phyloP scores from a whole-genome alignment of 306 rosid genomes.

The Castanospermum australe region DNA sequence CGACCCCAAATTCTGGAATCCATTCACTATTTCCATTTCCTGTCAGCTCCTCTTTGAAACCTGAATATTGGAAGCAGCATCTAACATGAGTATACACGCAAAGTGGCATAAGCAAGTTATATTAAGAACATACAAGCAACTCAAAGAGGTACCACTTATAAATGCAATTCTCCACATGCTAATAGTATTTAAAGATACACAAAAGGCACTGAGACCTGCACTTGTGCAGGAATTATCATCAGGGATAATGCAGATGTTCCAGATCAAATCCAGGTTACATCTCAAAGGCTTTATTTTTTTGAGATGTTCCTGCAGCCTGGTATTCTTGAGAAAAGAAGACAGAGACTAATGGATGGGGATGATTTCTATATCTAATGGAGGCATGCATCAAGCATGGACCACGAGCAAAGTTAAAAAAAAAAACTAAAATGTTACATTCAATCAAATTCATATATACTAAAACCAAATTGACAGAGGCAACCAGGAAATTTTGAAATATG shows the following conservation, averaged over 20 bases:
- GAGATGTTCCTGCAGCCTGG: not conserved
- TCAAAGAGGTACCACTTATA: not conserved
- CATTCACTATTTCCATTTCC: constrained; percentile 47
- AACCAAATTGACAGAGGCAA: not conserved
- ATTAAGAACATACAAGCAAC: not conserved
- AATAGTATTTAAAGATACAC: not conserved
- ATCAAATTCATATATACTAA: not conserved
- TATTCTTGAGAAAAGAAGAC: not conserved
- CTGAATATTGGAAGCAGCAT: constrained; percentile 40
- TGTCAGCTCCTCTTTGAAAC: constrained; percentile 82
- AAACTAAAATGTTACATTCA: not conserved
- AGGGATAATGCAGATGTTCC: not conserved
- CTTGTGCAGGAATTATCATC: not conserved
- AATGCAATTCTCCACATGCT: not conserved
- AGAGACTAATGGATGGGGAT: not conserved
- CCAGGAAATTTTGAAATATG: not conserved
- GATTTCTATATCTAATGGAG: not conserved
- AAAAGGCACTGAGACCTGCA: not conserved
- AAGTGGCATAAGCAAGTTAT: not conserved
- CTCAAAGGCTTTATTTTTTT: not conserved
- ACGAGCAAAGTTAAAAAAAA: not conserved
- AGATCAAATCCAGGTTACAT: not conserved
- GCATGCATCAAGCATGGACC: not conserved
- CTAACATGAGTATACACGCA: not conserved
- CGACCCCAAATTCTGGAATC: constrained; percentile 74